Percentiles rank a stretch among this genome's conserved stretches.
Evolutionary conservation across 2,329 filamentous ascomycete genomes (phyloP).

Genomic region (Didymella glomerata): DNA sequence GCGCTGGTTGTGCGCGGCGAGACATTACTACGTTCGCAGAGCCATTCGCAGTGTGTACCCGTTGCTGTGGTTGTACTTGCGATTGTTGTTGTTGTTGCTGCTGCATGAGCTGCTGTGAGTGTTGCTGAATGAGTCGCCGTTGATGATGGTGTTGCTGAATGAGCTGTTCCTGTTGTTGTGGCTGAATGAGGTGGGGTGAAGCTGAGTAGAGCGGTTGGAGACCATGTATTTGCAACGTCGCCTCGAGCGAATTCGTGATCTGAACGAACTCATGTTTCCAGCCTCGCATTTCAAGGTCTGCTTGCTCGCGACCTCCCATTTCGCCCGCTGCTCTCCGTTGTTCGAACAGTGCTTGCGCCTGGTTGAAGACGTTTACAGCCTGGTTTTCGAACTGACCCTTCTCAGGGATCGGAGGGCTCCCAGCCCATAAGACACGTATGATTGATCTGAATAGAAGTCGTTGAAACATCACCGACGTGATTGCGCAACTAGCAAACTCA

Average conservation of each 20-base stretch:
- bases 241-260: conserved; percentile 10
- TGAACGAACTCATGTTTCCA: conserved; percentile 18
- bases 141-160: not conserved
- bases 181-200: not conserved
- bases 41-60: not conserved
- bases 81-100: not conserved
- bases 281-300: conserved; percentile 10
- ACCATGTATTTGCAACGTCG: conserved; percentile 1
- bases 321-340: not conserved
- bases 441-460: conserved; percentile 63
- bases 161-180: not conserved
- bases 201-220: not conserved
- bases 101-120: not conserved
- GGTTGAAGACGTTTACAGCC: not conserved
- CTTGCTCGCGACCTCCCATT: conserved; percentile 1
- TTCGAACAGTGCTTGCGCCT: not conserved
- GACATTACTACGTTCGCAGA: not conserved
- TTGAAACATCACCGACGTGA: conserved; percentile 63
- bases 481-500: conserved; percentile 62
- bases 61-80: not conserved
- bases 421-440: conserved; percentile 54
- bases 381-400: conserved; percentile 20
- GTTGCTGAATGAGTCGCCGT: not conserved
- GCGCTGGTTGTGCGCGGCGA: not conserved
- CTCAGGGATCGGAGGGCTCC: not conserved